Percentiles rank a stretch among this genome's conserved stretches.
These are phyloP conservation scores for Malus asiatica DNA, from an alignment of 306 rosid genomes.

Conservation along the genomic window DNA sequence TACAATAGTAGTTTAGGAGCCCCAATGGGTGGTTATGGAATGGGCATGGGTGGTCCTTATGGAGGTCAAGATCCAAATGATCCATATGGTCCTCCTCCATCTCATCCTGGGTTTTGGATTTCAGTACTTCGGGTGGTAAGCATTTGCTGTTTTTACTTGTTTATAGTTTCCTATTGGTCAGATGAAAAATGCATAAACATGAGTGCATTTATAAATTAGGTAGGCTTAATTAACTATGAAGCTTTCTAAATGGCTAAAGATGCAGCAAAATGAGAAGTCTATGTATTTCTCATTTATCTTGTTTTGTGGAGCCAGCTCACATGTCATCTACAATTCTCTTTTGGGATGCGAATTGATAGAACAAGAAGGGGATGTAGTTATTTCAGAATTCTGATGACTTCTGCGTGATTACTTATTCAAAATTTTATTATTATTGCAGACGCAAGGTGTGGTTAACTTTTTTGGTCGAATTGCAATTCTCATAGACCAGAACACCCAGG, in stretches of 20 bases:
- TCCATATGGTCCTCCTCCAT: constrained; percentile 76
- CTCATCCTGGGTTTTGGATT: constrained; percentile 96
- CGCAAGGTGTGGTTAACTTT: constrained; percentile 87
- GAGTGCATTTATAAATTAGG: background rate
- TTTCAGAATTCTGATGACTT: background rate
- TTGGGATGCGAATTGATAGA: background rate
- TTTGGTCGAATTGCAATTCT: constrained; percentile 94
- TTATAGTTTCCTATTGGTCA: constrained; percentile 2
- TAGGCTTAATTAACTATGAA: background rate
- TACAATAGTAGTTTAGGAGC: constrained; percentile 70
- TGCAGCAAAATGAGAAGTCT: background rate
- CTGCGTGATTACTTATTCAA: constrained; percentile 7
- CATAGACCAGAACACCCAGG: constrained; percentile 95
- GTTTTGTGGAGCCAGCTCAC: background rate
- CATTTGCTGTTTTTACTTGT: constrained; percentile 9
- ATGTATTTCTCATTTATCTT: background rate
- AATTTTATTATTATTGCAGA: constrained; percentile 33
- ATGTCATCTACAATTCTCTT: background rate
- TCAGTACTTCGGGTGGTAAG: constrained; percentile 83
- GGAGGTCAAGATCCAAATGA: constrained; percentile 94
- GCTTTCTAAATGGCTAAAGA: background rate
- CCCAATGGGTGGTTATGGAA: constrained; percentile 82
- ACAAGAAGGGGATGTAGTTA: background rate
- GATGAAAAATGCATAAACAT: constrained; percentile 10
- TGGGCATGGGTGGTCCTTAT: constrained; percentile 81